Evolutionary conservation across 345 rosid genomes (phyloP).

Genomic region (Cardamine resedifolia): DNA sequence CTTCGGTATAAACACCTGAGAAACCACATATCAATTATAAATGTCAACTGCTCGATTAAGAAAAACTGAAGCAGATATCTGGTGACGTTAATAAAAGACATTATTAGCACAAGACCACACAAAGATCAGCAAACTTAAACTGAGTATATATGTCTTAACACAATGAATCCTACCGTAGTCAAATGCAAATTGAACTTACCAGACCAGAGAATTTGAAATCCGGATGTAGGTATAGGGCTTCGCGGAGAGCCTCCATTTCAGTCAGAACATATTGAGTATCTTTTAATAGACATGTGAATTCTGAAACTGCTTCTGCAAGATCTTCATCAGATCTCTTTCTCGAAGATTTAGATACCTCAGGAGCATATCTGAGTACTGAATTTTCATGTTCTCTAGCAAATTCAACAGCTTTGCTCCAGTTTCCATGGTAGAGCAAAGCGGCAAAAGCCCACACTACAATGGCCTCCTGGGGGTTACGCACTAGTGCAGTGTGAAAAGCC

Average conservation of each 20-base stretch:
- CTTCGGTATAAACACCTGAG: constrained; percentile 68
- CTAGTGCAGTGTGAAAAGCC: constrained; percentile 84
- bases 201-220: constrained; percentile 43
- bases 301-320: constrained; percentile 60
- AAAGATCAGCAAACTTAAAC: not conserved
- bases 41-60: not conserved
- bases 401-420: constrained; percentile 65
- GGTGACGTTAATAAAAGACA: not conserved
- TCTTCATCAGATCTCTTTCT: constrained; percentile 51
- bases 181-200: constrained; percentile 55
- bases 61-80: not conserved
- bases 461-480: constrained; percentile 73
- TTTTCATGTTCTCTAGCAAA: constrained; percentile 56
- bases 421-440: constrained; percentile 64
- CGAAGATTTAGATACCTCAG: constrained; percentile 61
- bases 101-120: not conserved
- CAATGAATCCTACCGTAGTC: not conserved
- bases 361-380: constrained; percentile 42
- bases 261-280: constrained; percentile 50
- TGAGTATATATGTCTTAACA: not conserved
- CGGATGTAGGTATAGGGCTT: constrained; percentile 46
- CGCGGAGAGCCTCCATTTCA: constrained; percentile 33
- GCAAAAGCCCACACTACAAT: constrained; percentile 65
- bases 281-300: constrained; percentile 50
- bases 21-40: constrained; percentile 1